Base-by-base conservation (phyloP, 2,329 filamentous ascomycete species). In the Aspergillus awamori region DNA sequence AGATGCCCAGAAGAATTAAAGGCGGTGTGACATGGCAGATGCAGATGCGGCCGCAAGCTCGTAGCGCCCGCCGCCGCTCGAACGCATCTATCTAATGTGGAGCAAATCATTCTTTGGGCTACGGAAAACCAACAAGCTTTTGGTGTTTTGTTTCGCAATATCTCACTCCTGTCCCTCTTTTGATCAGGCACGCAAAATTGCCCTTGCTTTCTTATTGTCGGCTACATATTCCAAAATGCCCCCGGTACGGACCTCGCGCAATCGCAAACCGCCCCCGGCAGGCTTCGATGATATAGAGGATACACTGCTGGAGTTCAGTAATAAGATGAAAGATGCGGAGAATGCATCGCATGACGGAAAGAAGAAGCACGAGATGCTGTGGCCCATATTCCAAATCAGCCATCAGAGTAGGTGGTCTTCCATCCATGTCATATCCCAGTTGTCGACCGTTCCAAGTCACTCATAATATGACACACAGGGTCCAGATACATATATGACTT, bases 301-400 rank as follows among this genome's bases (percentile, higher is more conserved):
- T 74, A 89, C 86, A 3, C 82, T 89, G 8, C 82, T 89, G 56
- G 86, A 89, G 67, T 89, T 89, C 75, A 79, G 80, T 71, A 88
- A 88, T 77, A 87, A 87, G 74, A 87, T 89, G 86, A 89, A 88
- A 73, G 87, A 89, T 72, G 95, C 95, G 56, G 93, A 97, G 75
- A 96, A 96, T 78, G 90, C 93, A 52, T 89, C 92, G 17, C 86
- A 88, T 69, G 79, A 91, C 80, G 75, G 91, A 80, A 85, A 92
- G 85, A 84, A 91, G 87, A 93, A 93, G 75, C 90, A 97, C 74
- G 92, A 98, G 79, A 91, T 92, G 68, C 86, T 93, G 66, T 99
- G 95, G 95, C 94, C 95, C 63, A 93, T 99, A 67, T 98, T 99
- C 74, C 93, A 98, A 77, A 97, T 99, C 74, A 89, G 89, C 24